A percentile compares a stretch with the other conserved stretches of the same genome.
Conservation (phyloP, 169 alveolate genomes). For the Eimeria maxima region DNA sequence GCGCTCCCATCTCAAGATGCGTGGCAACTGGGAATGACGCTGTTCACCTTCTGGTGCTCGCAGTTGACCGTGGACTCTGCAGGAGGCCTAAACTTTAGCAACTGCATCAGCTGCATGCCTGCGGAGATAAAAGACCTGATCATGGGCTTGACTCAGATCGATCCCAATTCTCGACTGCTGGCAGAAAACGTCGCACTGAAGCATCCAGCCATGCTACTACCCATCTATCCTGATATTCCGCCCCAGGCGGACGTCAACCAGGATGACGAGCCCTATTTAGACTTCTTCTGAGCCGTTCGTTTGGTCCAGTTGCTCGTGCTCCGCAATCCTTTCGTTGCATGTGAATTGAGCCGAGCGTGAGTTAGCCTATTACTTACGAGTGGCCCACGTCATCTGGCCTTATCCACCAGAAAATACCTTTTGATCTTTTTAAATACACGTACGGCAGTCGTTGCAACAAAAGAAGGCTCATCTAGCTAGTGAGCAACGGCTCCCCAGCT, state of each 20-base stretch:
- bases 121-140: slow-evolving; percentile 38
- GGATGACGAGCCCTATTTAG: neutral
- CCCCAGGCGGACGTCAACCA: slow-evolving; percentile 24
- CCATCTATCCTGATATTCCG: slow-evolving; percentile 19
- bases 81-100: slow-evolving; percentile 3
- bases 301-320: neutral
- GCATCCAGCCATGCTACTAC: slow-evolving; percentile 62
- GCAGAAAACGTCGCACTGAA: neutral
- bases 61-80: neutral
- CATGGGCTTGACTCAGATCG: neutral
- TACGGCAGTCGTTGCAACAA: neutral
- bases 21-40: slow-evolving; percentile 74
- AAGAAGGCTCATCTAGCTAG: neutral
- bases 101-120: slow-evolving; percentile 31
- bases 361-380: neutral
- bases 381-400: neutral
- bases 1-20: slow-evolving; percentile 26
- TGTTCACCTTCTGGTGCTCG: slow-evolving; percentile 53
- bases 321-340: neutral
- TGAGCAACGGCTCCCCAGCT: neutral
- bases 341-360: neutral
- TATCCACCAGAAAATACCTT: neutral
- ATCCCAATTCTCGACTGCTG: neutral
- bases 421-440: neutral
- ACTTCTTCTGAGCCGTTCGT: neutral